phyloP scores from a whole-genome alignment of 306 rosid species.

The Castanospermum australe region DNA sequence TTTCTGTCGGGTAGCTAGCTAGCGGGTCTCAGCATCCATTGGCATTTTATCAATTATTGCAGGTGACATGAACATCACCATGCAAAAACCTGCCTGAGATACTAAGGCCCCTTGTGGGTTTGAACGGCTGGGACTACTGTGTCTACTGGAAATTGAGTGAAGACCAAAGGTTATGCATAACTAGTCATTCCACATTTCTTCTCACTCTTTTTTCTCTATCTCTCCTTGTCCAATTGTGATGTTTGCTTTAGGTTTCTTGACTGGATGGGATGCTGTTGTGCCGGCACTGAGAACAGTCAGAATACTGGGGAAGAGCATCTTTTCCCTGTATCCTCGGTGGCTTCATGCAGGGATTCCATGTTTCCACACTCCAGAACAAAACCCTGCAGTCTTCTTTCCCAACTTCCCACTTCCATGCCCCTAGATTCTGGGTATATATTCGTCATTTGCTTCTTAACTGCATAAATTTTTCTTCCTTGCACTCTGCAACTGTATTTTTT shows the following conservation, averaged over 20 bases:
- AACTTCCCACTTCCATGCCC: slow-evolving; percentile 59
- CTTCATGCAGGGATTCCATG: slow-evolving; percentile 72
- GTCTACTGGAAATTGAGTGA: slow-evolving; percentile 76
- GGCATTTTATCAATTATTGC: slow-evolving; percentile 32
- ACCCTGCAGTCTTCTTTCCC: slow-evolving; percentile 69
- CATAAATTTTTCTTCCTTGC: not conserved
- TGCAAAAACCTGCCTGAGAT: slow-evolving; percentile 65
- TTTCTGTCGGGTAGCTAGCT: slow-evolving; percentile 27
- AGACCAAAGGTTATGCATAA: slow-evolving; percentile 66
- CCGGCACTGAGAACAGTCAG: slow-evolving; percentile 58
- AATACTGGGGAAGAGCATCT: slow-evolving; percentile 61
- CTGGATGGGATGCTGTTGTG: slow-evolving; percentile 83
- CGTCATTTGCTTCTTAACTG: not conserved
- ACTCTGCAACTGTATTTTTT: not conserved
- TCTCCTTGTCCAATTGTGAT: slow-evolving; percentile 9
- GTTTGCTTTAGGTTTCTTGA: slow-evolving; percentile 62
- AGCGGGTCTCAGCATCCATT: slow-evolving; percentile 16
- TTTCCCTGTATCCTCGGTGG: slow-evolving; percentile 55
- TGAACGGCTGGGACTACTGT: slow-evolving; percentile 85
- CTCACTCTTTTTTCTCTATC: not conserved
- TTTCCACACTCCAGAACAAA: slow-evolving; percentile 63
- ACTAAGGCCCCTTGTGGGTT: slow-evolving; percentile 76
- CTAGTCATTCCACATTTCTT: not conserved
- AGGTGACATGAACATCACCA: slow-evolving; percentile 52
- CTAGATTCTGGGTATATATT: slow-evolving; percentile 66